Evolutionary conservation across 176 grass and related monocot species (phyloP).

Genomic region (Hordeum marinum): DNA sequence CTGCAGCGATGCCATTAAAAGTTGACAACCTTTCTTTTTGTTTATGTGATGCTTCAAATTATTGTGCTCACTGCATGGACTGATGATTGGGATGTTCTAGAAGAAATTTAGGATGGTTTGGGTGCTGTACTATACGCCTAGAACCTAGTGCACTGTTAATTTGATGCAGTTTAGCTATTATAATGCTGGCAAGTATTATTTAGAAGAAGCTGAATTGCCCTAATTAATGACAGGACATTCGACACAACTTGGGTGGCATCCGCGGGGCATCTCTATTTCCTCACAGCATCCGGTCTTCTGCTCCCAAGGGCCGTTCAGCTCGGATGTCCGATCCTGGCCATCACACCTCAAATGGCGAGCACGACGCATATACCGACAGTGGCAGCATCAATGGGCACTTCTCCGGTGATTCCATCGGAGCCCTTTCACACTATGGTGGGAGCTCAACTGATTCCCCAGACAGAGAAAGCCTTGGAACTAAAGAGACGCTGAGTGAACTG

Average conservation of each 20-base stretch:
- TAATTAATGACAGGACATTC: conserved; percentile 67
- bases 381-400: conserved; percentile 40
- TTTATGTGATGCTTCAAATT: background rate
- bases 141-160: conserved; percentile 3
- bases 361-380: conserved; percentile 32
- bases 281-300: conserved; percentile 76
- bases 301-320: conserved; percentile 43
- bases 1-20: background rate
- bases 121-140: background rate
- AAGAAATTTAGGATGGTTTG: background rate
- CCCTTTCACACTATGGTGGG: conserved; percentile 36
- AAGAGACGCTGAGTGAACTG: conserved; percentile 66
- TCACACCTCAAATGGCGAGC: conserved; percentile 33
- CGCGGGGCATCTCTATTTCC: conserved; percentile 76
- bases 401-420: conserved; percentile 40
- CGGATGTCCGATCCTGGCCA: conserved; percentile 51
- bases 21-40: background rate
- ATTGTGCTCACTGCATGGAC: conserved; percentile 1
- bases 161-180: background rate
- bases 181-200: background rate
- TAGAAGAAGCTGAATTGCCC: conserved; percentile 4
- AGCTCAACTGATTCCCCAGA: conserved; percentile 55
- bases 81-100: background rate
- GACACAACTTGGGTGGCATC: conserved; percentile 82
- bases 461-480: conserved; percentile 53